These are phyloP conservation scores for Trametes versicolor DNA, from an alignment of 1,284 basidiomycete genomes.

Conservation along the genomic window DNA sequence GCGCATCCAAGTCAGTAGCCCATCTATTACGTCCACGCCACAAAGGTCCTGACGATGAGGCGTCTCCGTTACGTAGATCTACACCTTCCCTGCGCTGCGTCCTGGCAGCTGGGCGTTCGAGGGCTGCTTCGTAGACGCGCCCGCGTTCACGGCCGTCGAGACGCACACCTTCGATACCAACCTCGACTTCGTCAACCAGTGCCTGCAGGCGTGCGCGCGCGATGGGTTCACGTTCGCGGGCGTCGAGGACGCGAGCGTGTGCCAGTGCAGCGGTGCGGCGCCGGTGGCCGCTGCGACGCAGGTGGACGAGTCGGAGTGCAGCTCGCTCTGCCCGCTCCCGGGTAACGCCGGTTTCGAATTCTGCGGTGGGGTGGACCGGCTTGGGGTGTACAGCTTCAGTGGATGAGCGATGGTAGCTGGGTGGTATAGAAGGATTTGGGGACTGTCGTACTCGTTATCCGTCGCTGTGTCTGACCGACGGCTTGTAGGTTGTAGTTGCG, in stretches of 20 bases:
- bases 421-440: not conserved
- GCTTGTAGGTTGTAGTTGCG: not conserved
- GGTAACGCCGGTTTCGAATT: constrained; percentile 32
- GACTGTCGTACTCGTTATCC: not conserved
- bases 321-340: constrained; percentile 33
- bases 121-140: constrained; percentile 29
- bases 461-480: not conserved
- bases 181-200: constrained; percentile 34
- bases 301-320: constrained; percentile 26
- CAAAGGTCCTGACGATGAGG: too few relatives aligned
- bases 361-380: constrained; percentile 30
- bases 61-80: constrained; percentile 15
- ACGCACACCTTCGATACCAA: constrained; percentile 24
- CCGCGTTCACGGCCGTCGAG: constrained; percentile 21
- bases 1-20: constrained; percentile 34
- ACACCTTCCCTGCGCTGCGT: constrained; percentile 30
- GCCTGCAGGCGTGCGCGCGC: constrained; percentile 31
- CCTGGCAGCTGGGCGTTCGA: constrained; percentile 32
- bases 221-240: constrained; percentile 30
- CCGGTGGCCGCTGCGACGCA: constrained; percentile 12
- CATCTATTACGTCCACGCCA: not conserved
- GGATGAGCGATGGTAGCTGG: constrained; percentile 3
- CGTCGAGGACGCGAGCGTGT: constrained; percentile 29
- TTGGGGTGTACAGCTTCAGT: constrained; percentile 27
- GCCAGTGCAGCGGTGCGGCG: constrained; percentile 26